A percentile compares a stretch with the other conserved stretches of the same genome.
These are phyloP conservation scores for Pilatotrama ljubarskyi DNA, from an alignment of 768 basidiomycete species.

Conservation along the genomic window DNA sequence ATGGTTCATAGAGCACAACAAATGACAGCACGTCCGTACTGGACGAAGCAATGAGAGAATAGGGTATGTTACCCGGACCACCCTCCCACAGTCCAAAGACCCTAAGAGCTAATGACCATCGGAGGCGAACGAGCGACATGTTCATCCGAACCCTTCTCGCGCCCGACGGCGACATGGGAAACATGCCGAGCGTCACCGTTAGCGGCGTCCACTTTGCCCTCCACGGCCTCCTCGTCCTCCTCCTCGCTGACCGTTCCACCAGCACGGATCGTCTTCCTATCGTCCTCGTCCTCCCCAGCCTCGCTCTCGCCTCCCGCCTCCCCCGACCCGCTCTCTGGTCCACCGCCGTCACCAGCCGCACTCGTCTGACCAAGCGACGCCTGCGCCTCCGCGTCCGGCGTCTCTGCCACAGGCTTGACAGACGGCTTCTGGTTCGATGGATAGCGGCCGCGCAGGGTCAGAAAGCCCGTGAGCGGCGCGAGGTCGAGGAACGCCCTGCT, in stretches of 20 bases:
- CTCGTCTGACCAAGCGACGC: slow-evolving; percentile 4
- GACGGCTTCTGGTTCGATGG: slow-evolving; percentile 42
- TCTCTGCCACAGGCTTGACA: slow-evolving; percentile 22
- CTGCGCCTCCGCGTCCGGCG: slow-evolving; percentile 22
- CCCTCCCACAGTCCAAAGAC: background rate
- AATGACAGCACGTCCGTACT: slow-evolving; percentile 5
- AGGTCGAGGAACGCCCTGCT: slow-evolving; percentile 51
- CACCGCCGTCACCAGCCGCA: background rate
- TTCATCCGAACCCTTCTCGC: slow-evolving; percentile 22
- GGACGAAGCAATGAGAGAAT: slow-evolving; percentile 3
- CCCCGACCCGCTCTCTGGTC: background rate
- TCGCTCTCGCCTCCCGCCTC: slow-evolving; percentile 2
- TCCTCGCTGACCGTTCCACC: slow-evolving; percentile 17
- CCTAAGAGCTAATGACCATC: slow-evolving; percentile 21
- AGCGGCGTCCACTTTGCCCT: slow-evolving; percentile 21
- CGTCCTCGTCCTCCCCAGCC: slow-evolving; percentile 28
- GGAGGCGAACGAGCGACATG: slow-evolving; percentile 14
- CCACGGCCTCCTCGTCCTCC: slow-evolving; percentile 25
- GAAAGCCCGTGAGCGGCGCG: slow-evolving; percentile 63
- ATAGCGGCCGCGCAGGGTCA: slow-evolving; percentile 60
- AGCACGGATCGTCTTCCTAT: slow-evolving; percentile 31
- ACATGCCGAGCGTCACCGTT: slow-evolving; percentile 24
- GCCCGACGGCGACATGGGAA: slow-evolving; percentile 7
- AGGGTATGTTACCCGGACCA: background rate
- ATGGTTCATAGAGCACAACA: slow-evolving; percentile 8